Conservation (phyloP, 139 green algal genomes). For the Coelastrella sp. region DNA sequence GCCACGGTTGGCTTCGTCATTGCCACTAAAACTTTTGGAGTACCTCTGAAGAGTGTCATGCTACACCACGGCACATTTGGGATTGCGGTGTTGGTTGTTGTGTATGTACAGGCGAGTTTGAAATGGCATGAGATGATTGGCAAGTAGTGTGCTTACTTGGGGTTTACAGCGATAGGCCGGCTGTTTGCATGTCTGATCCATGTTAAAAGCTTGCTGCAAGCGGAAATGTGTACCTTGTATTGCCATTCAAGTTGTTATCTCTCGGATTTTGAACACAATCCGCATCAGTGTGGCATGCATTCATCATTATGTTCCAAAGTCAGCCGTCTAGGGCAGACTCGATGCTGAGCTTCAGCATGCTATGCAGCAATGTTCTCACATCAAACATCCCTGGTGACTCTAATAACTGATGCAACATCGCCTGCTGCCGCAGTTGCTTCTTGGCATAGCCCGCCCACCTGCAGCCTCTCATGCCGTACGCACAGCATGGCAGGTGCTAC, state of each 20-base stretch:
- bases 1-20: slow-evolving; percentile 26
- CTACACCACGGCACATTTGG: slow-evolving; percentile 10
- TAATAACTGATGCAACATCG: background rate
- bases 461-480: background rate
- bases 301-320: too few species aligned
- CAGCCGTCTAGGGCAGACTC: background rate
- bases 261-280: too few species aligned
- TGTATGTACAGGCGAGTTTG: slow-evolving; percentile 38
- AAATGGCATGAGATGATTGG: background rate
- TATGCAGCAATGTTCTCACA: background rate
- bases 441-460: slow-evolving; percentile 37
- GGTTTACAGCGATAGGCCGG: background rate
- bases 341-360: background rate
- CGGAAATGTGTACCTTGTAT: too few species aligned
- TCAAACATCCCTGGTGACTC: too few species aligned
- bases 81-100: slow-evolving; percentile 10
- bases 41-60: slow-evolving; percentile 9
- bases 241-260: too few species aligned
- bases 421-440: slow-evolving; percentile 28
- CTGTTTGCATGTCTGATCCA: background rate
- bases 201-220: too few species aligned
- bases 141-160: background rate
- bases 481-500: slow-evolving; percentile 30
- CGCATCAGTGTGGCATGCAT: too few species aligned
- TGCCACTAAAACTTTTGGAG: slow-evolving; percentile 3